Base-by-base conservation (phyloP, 2,329 filamentous ascomycete genomes). In the Didymellaceae sp. region DNA sequence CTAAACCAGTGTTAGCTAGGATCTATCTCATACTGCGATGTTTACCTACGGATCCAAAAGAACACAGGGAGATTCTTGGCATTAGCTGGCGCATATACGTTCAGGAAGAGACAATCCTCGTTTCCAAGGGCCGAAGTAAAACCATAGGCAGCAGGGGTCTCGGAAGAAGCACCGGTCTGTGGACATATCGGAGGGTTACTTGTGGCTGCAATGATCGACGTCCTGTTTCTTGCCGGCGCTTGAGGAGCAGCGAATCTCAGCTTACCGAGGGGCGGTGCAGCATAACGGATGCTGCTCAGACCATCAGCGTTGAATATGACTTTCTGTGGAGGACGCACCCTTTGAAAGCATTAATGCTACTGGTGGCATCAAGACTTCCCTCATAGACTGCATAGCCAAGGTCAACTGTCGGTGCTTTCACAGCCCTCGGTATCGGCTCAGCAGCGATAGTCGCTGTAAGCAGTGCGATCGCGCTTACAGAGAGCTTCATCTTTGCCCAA, bases 51-150 rank as follows among this genome's bases (percentile, higher is more conserved):
- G 35, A 83, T 81, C 62, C 80, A 83, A 8, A 82, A 69, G 77
- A 80, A 82, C 5, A 84, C 80, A 0, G 80, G 80, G 17, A 82
- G 57, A 49, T 78, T 80, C 10, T 74, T 78, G 1, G 75, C 73
- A 32, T 72, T 63, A 5, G 58, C 58, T 4, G 75, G 75, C 6
- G 69, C 70, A 45, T 70, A 71, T 4, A 77, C 70, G 44, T 77
- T 75, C 30, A 76, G 51, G 28, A 73, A 70, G 38, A 77, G 47
- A 53, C 75, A 78, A 54, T 77, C 74, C 50, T 78, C 74, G 21
- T 69, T 59, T 5, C 69, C 66, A 11, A 63, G 57, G 9, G 55
- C 63, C 41, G 68, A 72, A 1, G 51, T 56, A 38, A 70, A 70
- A 2, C 68, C 68, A 50, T 70, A 70, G 8, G 42, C 61, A 24